Base-by-base conservation (phyloP, 73 alveolate species). In the Symbiodinium natans region DNA sequence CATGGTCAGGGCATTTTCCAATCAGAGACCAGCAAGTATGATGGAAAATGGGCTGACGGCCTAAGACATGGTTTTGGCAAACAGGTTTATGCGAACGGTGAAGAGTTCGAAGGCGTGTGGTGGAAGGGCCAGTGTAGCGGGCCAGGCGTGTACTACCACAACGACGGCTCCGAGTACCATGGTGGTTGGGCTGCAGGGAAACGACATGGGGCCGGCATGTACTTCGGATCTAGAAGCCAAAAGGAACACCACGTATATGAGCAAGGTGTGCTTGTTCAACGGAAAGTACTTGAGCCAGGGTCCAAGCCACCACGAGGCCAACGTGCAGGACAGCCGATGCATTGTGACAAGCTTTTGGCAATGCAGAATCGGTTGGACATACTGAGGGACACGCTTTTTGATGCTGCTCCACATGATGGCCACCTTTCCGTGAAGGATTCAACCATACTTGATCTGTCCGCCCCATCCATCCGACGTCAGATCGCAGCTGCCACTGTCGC, bases 271-370 rank as follows among this genome's bases (percentile, higher is more conserved):
- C 29, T 88, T 85, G 21, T 88, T 17, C 85, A 88, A 31, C 85
- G 95, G 68, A 38, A 40, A 1, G 71, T 88, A 31, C 34, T 88
- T 39, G 40, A 25, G 43, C 95, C 95, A 41, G 86, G 95, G 41
- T 88, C 95, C 63, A 88, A 63, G 86, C 95, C 95, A 29, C 95
- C 95, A 21, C 84, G 95, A 5, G 95, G 95, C 43, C 95, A 88
- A 41, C 84, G 95, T 21, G 95, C 86, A 11, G 71, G 68, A 36
- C 95, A 88, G 31, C 95, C 95, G 36, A 88, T 88, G 95, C 95
- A 88, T 40, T 63, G 86, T 15, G 95, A 88, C 95, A 36, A 77
- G 77, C 33, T 27, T 33, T 39, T 88, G 86, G 86, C 85, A 31
- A 63, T 42, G 11, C 95, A 88, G 71, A 63, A 10, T 71, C 95